Base-by-base conservation (phyloP, 2,329 filamentous ascomycete species). In the Orbilia brochopaga region DNA sequence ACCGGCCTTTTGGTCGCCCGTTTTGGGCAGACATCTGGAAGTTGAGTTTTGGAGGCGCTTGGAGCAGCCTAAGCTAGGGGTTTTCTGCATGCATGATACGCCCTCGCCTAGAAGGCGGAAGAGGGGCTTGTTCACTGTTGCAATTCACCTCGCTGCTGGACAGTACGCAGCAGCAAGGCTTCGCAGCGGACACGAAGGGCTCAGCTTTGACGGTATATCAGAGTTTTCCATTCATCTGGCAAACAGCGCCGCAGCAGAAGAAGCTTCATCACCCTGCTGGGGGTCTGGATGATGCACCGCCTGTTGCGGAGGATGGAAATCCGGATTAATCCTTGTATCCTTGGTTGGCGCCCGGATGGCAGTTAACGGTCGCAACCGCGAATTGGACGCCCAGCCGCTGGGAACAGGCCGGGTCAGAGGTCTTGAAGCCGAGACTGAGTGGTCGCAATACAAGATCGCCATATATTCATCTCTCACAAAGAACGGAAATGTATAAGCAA, bases 91-190 rank as follows among this genome's bases (percentile, higher is more conserved):
- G 67, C 67, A 72, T 64, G 67, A 72, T 60, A 65, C 60, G 42
- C 53, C 60, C 60, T 72, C 67, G 67, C 67, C 67, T 65, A 64
- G 62, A 65, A 72, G 65, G 58, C 56, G 59, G 67, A 64, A 54
- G 67, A 54, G 60, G 60, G 48, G 60, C 59, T 55, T 3, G 23
- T 69, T 60, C 27, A 21, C 42, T 51, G 51, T 63, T 57, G 62
- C 64, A 69, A 53, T 59, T 51, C 27, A 69, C 53, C 57, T 63
- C 40, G 40, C 17, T 15, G 40, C 40, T 44, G 3, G 15, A 15
- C 7, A 37, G 35, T n/a, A n/a, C n/a, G n/a, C n/a, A n/a, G n/a
- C 27, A 32, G 3, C 8, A 3, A 32, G 27, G 27, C 27, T 32
- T 32, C 27, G 27, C 27, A 8, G 27, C 8, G 27, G 27, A 32